Percentiles rank a stretch among this genome's conserved stretches.
These are phyloP conservation scores for Pichia sp. DNA, from an alignment of 1,139 yeast species.

Conservation along the genomic window DNA sequence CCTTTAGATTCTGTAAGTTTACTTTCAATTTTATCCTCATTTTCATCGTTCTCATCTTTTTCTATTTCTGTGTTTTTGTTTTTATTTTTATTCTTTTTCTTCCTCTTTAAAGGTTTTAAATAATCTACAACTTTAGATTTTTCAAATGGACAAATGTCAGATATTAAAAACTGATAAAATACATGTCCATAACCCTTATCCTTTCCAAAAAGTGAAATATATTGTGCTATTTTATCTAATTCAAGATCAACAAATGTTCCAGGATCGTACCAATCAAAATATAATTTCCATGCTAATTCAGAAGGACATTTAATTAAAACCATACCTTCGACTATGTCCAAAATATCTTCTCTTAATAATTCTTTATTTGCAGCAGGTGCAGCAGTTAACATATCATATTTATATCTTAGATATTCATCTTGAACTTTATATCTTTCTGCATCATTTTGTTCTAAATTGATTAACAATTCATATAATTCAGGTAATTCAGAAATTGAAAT, in stretches of 20 bases:
- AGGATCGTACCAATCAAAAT: constrained; percentile 72
- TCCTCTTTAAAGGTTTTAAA: constrained; percentile 27
- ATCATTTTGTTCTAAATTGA: constrained; percentile 63
- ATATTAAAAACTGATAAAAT: constrained; percentile 51
- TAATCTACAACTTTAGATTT: constrained; percentile 26
- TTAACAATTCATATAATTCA: constrained; percentile 46
- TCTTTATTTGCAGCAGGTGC: constrained; percentile 42
- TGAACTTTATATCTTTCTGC: constrained; percentile 56
- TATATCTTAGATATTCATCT: constrained; percentile 51
- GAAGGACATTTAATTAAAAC: constrained; percentile 58
- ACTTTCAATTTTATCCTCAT: not conserved
- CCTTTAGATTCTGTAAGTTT: constrained; percentile 14
- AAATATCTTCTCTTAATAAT: constrained; percentile 36
- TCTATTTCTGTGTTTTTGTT: constrained; percentile 7
- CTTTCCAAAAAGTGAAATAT: constrained; percentile 48
- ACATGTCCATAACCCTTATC: constrained; percentile 54
- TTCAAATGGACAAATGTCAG: constrained; percentile 63
- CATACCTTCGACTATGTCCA: constrained; percentile 64
- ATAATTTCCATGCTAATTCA: constrained; percentile 64
- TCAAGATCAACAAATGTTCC: constrained; percentile 46
- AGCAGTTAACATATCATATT: constrained; percentile 46
- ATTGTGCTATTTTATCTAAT: constrained; percentile 40
- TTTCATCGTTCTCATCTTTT: constrained; percentile 11
- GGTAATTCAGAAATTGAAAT: constrained; percentile 48
- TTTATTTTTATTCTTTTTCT: constrained; percentile 19